phyloP scores from a whole-genome alignment of 129 eudicot species.

The carrot (Daucus carota) region DH1_v3.0 NC_030381.2:53085501-53086000 shows the following conservation, averaged over 20 bases:
- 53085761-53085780: not conserved
- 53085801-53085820: not conserved
- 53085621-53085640: not conserved
- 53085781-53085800: not conserved
- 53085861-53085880: conserved; percentile 20
- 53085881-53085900: conserved; percentile 46
- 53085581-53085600: not conserved
- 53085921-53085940: conserved; percentile 82
- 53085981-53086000: conserved; percentile 47
- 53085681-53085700: not conserved
- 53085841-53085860: not conserved
- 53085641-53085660: not conserved
- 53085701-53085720: not conserved
- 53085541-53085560: not conserved
- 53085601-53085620: not conserved
- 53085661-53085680: not conserved
- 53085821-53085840: not conserved
- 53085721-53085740: not conserved
- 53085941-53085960: conserved; percentile 62
- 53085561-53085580: no score
- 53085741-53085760: not conserved
- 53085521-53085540: not conserved
- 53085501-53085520: not conserved
- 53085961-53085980: conserved; percentile 63
- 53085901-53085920: conserved; percentile 73